phyloP scores from a whole-genome alignment of 2,329 filamentous ascomycete species.

The Pseudogymnoascus sp. region DNA sequence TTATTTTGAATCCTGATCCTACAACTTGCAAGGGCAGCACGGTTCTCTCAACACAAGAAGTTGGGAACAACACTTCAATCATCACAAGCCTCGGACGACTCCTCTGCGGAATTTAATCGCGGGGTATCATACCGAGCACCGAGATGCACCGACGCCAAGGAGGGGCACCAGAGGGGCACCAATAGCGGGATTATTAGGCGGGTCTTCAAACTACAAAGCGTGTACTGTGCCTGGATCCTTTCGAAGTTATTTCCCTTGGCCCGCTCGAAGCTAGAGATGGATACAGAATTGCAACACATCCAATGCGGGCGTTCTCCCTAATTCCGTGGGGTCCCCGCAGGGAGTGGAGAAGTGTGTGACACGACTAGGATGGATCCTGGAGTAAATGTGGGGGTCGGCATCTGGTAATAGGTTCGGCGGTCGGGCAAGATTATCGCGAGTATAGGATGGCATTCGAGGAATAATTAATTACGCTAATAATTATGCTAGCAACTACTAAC shows the following conservation, averaged over 20 bases:
- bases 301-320: neutral
- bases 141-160: slow-evolving; percentile 7
- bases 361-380: neutral
- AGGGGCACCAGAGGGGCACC: neutral
- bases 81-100: neutral
- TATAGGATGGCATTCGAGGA: neutral
- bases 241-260: neutral
- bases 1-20: neutral
- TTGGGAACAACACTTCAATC: neutral
- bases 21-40: neutral
- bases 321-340: neutral
- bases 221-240: neutral
- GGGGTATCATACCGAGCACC: neutral
- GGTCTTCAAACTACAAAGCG: neutral
- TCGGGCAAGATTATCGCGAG: neutral
- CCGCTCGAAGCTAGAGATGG: neutral
- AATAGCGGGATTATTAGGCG: neutral
- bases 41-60: neutral
- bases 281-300: neutral
- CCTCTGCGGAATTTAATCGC: neutral
- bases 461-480: slow-evolving; percentile 7
- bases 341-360: neutral
- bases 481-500: neutral
- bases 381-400: neutral
- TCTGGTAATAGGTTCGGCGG: neutral